These are phyloP conservation scores for Leucaena leucocephala DNA, from an alignment of 306 rosid species.

Conservation along the genomic window DNA sequence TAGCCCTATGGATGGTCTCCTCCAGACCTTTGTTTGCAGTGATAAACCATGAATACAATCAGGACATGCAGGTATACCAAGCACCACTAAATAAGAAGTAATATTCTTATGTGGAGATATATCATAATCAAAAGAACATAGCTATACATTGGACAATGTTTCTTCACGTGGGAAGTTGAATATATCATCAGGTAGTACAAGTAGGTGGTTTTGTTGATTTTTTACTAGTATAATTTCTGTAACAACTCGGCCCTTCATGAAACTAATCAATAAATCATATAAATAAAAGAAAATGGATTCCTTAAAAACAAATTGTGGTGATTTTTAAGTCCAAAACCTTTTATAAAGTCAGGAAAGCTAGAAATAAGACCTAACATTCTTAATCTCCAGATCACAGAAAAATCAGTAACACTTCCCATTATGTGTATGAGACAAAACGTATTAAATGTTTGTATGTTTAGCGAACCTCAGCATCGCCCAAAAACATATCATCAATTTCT, in stretches of 20 bases:
- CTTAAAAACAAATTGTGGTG: slow-evolving; percentile 13
- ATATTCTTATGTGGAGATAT: neutral
- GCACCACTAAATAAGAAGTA: neutral
- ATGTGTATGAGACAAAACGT: slow-evolving; percentile 4
- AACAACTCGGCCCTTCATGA: neutral
- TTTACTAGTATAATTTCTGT: neutral
- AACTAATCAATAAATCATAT: neutral
- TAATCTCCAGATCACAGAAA: neutral
- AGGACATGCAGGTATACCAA: slow-evolving; percentile 5
- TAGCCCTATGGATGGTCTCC: slow-evolving; percentile 75
- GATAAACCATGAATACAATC: slow-evolving; percentile 18
- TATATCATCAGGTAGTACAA: neutral
- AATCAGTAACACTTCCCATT: neutral
- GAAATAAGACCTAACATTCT: slow-evolving; percentile 1
- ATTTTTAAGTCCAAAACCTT: neutral
- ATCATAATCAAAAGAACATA: neutral
- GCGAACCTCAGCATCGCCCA: slow-evolving; percentile 91
- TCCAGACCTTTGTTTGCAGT: slow-evolving; percentile 71
- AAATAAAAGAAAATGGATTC: neutral
- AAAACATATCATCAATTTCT: slow-evolving; percentile 82
- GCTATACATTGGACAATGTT: neutral
- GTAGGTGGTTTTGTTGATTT: neutral
- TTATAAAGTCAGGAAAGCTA: slow-evolving; percentile 8
- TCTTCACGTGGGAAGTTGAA: slow-evolving; percentile 10
- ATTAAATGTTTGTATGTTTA: neutral